Percentiles rank a stretch among this genome's conserved stretches.
phyloP scores from a whole-genome alignment of 352 stramenopile genomes.

The Halophytophthora polymorphica region DNA sequence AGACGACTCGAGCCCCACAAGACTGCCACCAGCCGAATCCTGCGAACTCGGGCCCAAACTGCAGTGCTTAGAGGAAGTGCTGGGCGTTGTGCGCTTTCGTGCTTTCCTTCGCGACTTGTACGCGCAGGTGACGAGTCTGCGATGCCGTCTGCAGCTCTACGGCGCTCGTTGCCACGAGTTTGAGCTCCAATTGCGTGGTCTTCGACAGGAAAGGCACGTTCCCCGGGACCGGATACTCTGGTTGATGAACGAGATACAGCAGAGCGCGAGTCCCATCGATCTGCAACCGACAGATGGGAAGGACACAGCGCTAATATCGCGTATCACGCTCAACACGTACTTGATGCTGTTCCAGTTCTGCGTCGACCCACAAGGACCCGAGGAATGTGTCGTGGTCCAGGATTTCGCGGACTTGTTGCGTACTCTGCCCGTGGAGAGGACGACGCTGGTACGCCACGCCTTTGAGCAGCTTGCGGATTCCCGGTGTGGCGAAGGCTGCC shows the following conservation, averaged over 20 bases:
- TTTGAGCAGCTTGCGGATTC: slow-evolving; percentile 61
- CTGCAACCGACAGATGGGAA: neutral
- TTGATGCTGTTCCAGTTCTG: slow-evolving; percentile 53
- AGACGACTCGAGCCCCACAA: slow-evolving; percentile 7
- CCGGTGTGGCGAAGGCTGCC: slow-evolving; percentile 34
- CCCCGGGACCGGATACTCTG: slow-evolving; percentile 12
- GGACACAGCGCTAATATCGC: neutral
- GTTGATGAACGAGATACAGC: slow-evolving; percentile 16
- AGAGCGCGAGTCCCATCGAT: too few relatives aligned
- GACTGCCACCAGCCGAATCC: slow-evolving; percentile 17
- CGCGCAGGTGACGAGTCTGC: slow-evolving; percentile 30
- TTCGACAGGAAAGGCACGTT: slow-evolving; percentile 8
- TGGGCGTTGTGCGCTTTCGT: slow-evolving; percentile 36
- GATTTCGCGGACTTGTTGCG: slow-evolving; percentile 40
- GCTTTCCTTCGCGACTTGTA: slow-evolving; percentile 46
- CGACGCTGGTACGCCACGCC: slow-evolving; percentile 36
- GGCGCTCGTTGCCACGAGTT: slow-evolving; percentile 13
- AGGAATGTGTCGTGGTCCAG: slow-evolving; percentile 16
- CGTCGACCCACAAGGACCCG: slow-evolving; percentile 15
- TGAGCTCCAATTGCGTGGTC: slow-evolving; percentile 11
- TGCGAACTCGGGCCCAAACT: slow-evolving; percentile 37
- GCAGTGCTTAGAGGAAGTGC: slow-evolving; percentile 50
- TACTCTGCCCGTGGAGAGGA: slow-evolving; percentile 32
- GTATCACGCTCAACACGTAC: slow-evolving; percentile 40
- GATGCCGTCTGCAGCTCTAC: slow-evolving; percentile 35